phyloP scores from a whole-genome alignment of 345 rosid species.

The Camelina hispida region DNA sequence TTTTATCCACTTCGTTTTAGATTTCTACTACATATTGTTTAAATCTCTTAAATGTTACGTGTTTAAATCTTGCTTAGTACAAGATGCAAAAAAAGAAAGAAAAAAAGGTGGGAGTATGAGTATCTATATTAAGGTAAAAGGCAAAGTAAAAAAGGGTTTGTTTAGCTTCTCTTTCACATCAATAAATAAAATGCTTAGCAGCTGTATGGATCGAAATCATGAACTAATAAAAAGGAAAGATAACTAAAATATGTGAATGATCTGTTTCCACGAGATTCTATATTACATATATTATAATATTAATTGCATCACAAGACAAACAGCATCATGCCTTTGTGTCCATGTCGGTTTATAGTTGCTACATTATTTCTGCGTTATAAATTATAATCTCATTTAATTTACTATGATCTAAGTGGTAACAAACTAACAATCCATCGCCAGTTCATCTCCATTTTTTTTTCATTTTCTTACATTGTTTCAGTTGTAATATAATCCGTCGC shows the following conservation, averaged over 20 bases:
- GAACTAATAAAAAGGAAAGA: slow-evolving; percentile 35
- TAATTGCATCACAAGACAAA: slow-evolving; percentile 45
- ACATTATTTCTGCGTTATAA: slow-evolving; percentile 30
- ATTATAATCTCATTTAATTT: slow-evolving; percentile 11
- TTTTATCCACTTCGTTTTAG: not conserved
- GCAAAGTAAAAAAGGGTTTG: slow-evolving; percentile 17
- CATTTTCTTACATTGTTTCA: not conserved
- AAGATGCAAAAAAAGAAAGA: slow-evolving; percentile 1
- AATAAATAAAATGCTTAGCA: slow-evolving; percentile 39
- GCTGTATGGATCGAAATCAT: slow-evolving; percentile 41
- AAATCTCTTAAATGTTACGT: not conserved
- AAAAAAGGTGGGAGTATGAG: not conserved
- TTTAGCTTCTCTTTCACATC: slow-evolving; percentile 37
- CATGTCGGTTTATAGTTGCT: slow-evolving; percentile 45
- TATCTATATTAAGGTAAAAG: slow-evolving; percentile 18
- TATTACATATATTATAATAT: slow-evolving; percentile 15
- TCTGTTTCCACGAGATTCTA: slow-evolving; percentile 37
- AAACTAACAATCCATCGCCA: not conserved
- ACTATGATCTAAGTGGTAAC: slow-evolving; percentile 14
- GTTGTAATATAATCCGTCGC: not conserved
- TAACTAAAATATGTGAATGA: slow-evolving; percentile 39
- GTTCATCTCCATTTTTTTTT: not conserved
- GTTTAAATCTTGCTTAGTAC: not conserved
- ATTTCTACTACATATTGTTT: not conserved
- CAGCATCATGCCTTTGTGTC: slow-evolving; percentile 44